These are phyloP conservation scores for Mycocentrospora acerina DNA, from an alignment of 2,329 filamentous ascomycete species.

Conservation along the genomic window DNA sequence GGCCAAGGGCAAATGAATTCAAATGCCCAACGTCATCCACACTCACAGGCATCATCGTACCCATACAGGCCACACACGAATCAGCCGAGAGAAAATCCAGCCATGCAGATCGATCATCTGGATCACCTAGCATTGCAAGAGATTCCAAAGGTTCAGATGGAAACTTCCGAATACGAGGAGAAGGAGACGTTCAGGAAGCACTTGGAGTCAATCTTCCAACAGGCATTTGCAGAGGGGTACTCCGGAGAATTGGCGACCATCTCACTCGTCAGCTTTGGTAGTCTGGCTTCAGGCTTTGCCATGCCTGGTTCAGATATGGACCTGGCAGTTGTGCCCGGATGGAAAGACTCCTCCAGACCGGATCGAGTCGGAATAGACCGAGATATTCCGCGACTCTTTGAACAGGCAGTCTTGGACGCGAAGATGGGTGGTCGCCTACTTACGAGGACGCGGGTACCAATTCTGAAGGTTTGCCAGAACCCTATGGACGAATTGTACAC, in stretches of 20 bases:
- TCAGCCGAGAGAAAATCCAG: constrained; percentile 25
- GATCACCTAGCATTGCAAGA: constrained; percentile 48
- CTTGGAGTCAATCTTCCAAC: constrained; percentile 66
- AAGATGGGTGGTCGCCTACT: constrained; percentile 77
- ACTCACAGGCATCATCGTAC: constrained; percentile 10
- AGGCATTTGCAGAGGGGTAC: constrained; percentile 55
- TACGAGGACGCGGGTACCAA: constrained; percentile 77
- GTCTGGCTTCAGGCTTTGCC: constrained; percentile 80
- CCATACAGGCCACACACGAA: constrained; percentile 16
- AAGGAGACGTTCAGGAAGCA: constrained; percentile 70
- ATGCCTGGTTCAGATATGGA: constrained; percentile 91
- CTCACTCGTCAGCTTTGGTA: constrained; percentile 77
- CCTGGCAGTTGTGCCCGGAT: constrained; percentile 70
- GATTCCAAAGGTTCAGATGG: constrained; percentile 64
- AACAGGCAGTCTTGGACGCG: constrained; percentile 70
- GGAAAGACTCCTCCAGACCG: constrained; percentile 29
- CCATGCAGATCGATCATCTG: constrained; percentile 46
- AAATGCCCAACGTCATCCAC: constrained; percentile 10
- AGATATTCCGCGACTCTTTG: constrained; percentile 70
- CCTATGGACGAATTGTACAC: constrained; percentile 63
- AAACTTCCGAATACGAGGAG: constrained; percentile 61
- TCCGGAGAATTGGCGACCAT: constrained; percentile 57
- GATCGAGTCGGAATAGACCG: constrained; percentile 49
- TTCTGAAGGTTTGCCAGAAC: constrained; percentile 80
- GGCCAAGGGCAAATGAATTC: constrained; percentile 5